Evolutionary conservation across 2,329 filamentous ascomycete species (phyloP).

Genomic region (Ceratocystis variospora): DNA sequence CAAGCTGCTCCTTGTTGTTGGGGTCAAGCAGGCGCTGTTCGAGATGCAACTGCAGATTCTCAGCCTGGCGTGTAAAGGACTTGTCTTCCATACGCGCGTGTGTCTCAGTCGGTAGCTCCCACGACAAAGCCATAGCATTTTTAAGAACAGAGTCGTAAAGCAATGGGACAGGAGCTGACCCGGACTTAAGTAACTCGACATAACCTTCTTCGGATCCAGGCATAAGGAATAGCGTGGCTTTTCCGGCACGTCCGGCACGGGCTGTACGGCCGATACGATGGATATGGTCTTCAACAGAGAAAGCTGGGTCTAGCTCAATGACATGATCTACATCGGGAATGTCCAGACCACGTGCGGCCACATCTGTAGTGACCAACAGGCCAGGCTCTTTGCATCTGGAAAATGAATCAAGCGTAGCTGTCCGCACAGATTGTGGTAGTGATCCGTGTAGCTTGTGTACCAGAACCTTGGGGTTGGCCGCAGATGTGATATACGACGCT

Average conservation of each 20-base stretch:
- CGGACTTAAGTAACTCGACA: constrained; percentile 52
- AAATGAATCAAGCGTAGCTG: constrained; percentile 72
- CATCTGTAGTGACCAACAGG: constrained; percentile 85
- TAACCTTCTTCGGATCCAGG: constrained; percentile 90
- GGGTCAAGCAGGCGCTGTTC: constrained; percentile 44
- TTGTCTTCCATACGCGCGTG: constrained; percentile 35
- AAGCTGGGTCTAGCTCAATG: constrained; percentile 90
- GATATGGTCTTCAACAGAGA: constrained; percentile 82
- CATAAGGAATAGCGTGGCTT: constrained; percentile 77
- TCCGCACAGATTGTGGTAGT: constrained; percentile 73
- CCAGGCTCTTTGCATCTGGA: constrained; percentile 58
- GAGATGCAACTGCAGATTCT: constrained; percentile 44
- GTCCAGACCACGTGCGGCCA: constrained; percentile 88
- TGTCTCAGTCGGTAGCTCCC: constrained; percentile 58
- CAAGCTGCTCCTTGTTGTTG: constrained; percentile 50
- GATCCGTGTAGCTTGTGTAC: constrained; percentile 86
- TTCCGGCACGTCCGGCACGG: constrained; percentile 75
- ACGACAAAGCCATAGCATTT: constrained; percentile 47
- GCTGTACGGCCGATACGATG: constrained; percentile 92
- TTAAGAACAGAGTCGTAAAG: constrained; percentile 45
- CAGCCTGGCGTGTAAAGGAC: constrained; percentile 38
- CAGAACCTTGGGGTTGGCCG: constrained; percentile 58
- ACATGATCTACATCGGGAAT: constrained; percentile 90
- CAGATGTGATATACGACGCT: constrained; percentile 58
- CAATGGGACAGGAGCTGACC: constrained; percentile 35